Evolutionary conservation across 2,329 filamentous ascomycete genomes (phyloP), one percentile per base, ranked within the genome.

Genomic region (Chaetoscypha palmicola): DNA sequence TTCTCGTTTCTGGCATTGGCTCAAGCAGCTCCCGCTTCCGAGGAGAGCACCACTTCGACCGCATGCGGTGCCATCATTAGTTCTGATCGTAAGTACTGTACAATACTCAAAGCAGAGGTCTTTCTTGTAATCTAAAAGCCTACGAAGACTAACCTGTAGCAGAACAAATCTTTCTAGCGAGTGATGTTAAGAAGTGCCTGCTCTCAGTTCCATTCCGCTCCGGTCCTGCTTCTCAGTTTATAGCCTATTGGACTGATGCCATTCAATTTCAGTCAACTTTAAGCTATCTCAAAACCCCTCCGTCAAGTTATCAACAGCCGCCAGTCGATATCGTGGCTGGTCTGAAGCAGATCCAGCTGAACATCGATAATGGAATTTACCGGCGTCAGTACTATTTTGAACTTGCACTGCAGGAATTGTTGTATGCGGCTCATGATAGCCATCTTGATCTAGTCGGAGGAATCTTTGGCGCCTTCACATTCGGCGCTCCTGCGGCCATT

Each of bases 361-460:
- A 66, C 2, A 66, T 68, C 11, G 48, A 56, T 5, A 58, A 58
- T 5, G 66, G 66, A 2, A 58, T 58, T 2, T 79, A 70, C 50
- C 55, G 60, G 2, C 73, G 67, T 56, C 72, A 79, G 51, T 77
- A 72, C 56, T 69, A 76, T 8, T 77, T 79, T 50, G 72, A 78
- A 50, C 52, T 64, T 5, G 72, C 73, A 10, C 64, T 86, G 2
- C 70, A 73, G 61, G 73, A 14, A 62, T 77, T 41, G 64, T 66
- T 41, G 62, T 52, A 50, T 28, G 34, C 67, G 1, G 73, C 77
- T 1, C 77, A 83, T 52, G 81, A 86, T 55, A 76, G 76, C 0
- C 81, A 86, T 56, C 75, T 82, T 36, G 63, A 64, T 2, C 77
- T 71, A 49, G 57, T 68, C 5, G 71, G 72, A 2, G 72, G 77